Evolutionary conservation across 306 rosid genomes (phyloP).

Genomic region (Rubus idaeus): DNA sequence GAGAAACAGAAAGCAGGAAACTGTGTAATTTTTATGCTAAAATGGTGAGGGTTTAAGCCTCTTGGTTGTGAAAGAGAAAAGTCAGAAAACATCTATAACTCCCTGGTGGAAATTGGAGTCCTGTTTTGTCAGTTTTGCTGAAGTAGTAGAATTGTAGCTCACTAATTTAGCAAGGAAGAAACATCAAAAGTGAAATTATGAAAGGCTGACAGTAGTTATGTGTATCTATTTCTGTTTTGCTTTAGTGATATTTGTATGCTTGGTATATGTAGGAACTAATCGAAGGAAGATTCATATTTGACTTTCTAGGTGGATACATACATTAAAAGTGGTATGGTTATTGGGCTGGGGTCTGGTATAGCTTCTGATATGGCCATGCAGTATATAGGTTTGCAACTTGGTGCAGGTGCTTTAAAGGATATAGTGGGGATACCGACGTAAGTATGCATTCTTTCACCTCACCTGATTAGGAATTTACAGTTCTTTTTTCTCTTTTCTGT

Average conservation of each 20-base stretch:
- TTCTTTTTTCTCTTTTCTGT: background rate
- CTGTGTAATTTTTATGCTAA: background rate
- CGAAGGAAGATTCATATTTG: constrained; percentile 19
- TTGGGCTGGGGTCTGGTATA: constrained; percentile 83
- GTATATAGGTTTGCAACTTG: constrained; percentile 83
- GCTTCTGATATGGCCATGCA: constrained; percentile 82
- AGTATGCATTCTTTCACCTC: constrained; percentile 34
- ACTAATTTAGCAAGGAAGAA: background rate
- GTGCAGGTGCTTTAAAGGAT: constrained; percentile 64
- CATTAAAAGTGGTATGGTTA: constrained; percentile 75
- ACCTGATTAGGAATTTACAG: background rate
- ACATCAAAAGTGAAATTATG: background rate
- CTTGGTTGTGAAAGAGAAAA: background rate
- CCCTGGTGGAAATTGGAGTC: background rate
- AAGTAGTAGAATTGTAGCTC: background rate
- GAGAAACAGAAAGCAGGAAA: background rate
- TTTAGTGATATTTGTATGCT: background rate
- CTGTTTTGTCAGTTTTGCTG: background rate
- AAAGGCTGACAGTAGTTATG: background rate
- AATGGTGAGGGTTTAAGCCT: background rate
- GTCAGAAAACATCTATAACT: background rate
- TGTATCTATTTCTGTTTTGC: background rate
- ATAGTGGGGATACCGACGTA: constrained; percentile 83
- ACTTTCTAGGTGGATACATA: constrained; percentile 71
- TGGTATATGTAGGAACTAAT: constrained; percentile 5